These are phyloP conservation scores for Colletotrichum sp. DNA, from an alignment of 2,329 filamentous ascomycete genomes.

Conservation along the genomic window DNA sequence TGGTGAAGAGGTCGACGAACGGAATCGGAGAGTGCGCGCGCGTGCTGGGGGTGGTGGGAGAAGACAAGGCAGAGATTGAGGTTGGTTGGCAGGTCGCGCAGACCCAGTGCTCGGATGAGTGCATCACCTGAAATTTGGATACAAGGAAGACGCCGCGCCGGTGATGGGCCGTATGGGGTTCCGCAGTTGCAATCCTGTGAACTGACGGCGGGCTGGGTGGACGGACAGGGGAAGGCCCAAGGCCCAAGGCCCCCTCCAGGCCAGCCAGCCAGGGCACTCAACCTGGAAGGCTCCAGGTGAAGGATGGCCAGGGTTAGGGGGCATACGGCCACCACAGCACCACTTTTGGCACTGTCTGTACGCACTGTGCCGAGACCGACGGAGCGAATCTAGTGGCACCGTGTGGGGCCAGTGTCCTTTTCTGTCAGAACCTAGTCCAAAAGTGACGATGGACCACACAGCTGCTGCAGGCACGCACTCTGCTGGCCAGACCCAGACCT, in stretches of 20 bases:
- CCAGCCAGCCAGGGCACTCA: background rate
- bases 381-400: background rate
- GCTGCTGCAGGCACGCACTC: background rate
- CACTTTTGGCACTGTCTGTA: background rate
- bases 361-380: background rate
- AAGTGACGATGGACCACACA: background rate
- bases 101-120: background rate
- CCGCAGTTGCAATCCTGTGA: background rate
- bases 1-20: background rate
- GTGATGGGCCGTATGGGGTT: background rate
- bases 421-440: background rate
- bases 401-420: background rate
- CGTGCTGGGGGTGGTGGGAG: background rate
- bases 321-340: background rate
- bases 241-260: background rate
- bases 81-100: background rate
- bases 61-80: background rate
- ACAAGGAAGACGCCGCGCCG: constrained; percentile 6
- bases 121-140: constrained; percentile 5
- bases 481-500: background rate
- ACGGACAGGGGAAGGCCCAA: background rate
- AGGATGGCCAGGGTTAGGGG: background rate
- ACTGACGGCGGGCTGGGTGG: background rate
- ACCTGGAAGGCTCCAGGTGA: background rate
- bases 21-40: background rate